Evolutionary conservation across 805 yeast genomes (phyloP), one percentile per base, ranked within the genome.

Genomic region (Naumovozyma baii): DNA sequence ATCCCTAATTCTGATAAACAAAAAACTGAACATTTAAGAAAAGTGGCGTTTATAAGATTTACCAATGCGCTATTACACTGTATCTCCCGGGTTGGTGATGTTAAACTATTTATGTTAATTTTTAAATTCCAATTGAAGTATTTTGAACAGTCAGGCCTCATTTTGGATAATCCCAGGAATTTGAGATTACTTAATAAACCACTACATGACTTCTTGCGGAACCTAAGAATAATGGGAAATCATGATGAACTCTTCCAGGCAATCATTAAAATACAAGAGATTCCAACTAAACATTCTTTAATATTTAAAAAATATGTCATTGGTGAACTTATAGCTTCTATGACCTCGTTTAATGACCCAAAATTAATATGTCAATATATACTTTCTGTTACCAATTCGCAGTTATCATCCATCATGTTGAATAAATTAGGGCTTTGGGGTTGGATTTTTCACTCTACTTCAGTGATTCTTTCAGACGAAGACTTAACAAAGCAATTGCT

Each of bases 391-490:
- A 47, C 43, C 32, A 36, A 37, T 4, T 39, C 36, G 8, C 35
- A 35, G 3, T 26, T 32, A 9, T 45, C 54, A 9, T 40, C 42
- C 5, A 26, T n/a, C 4, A 25, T 57, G 12, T 22, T 59, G 28
- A 59, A 59, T 38, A 41, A 52, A 2, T 38, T 59, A 8, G 62
- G 63, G 0, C 7, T 59, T 10, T 54, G 59, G 59, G 41, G 54
- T 8, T 38, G 51, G n/a, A 40, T 50, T 3, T 52, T 50, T 31
- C 56, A 54, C 38, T 36, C 39, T 5, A 36, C 45, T 8, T 35
- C 44, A n/a, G 32, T 30, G 7, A 31, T 33, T 16, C 29, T 53
- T 22, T 14, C 44, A 3, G 26, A 22, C 9, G 26, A 39, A 3
- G 17, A 39, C 3, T 33, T 37, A n/a, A 29, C 49, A 12, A 26